Conservation (phyloP, 345 rosid species). For the Citrus sinensis region DNA sequence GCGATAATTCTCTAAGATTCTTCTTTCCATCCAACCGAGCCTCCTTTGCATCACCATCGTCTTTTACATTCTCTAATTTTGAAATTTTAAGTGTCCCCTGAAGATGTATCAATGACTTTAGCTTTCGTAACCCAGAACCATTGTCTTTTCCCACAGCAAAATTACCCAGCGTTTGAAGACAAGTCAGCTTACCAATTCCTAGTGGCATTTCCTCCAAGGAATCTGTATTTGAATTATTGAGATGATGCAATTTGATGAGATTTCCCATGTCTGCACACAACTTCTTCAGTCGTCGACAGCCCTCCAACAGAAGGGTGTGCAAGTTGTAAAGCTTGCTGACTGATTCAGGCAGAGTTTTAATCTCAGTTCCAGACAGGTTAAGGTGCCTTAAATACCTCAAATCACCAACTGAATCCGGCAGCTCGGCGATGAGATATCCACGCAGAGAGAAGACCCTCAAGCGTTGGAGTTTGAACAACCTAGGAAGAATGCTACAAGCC, state of each 20-base stretch:
- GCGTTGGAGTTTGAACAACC: too few relatives aligned
- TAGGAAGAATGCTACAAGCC: too few relatives aligned
- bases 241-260: not conserved
- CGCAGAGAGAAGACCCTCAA: conserved; percentile 10
- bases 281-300: not conserved
- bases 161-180: not conserved
- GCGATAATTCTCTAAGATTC: conserved; percentile 20
- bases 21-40: conserved; percentile 23
- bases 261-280: not conserved
- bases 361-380: not conserved
- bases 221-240: not conserved
- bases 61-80: not conserved
- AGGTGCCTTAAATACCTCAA: conserved; percentile 8
- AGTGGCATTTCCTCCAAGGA: not conserved
- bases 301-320: not conserved
- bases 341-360: not conserved
- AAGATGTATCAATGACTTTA: not conserved
- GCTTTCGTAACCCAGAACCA: not conserved
- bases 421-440: not conserved
- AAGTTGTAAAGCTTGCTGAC: conserved; percentile 1
- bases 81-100: not conserved
- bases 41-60: conserved; percentile 5
- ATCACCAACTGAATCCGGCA: not conserved
- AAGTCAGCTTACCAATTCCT: not conserved
- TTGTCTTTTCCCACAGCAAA: conserved; percentile 8